Base-by-base conservation (phyloP, 1,284 basidiomycete genomes). In the Ustilago esculenta region DNA sequence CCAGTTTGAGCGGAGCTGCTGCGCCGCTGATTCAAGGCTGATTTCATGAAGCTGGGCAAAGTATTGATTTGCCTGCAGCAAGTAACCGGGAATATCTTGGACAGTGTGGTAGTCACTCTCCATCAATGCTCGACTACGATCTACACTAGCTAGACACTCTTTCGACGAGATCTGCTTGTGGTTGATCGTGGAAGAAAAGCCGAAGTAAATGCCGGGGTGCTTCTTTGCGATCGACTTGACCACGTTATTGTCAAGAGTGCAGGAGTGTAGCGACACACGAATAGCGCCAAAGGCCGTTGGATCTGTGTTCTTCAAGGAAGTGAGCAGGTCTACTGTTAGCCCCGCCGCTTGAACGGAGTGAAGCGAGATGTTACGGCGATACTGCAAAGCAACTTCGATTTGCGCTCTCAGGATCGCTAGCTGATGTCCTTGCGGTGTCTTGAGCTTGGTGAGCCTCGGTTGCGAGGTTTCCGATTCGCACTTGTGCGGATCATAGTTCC, bases 151-250 rank as follows among this genome's bases (percentile, higher is more conserved):
- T 10, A 81, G 49, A 25, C 76, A 73, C 11, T 65, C 64, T 11
- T 32, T 21, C 3, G 69, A 51, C 6, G 36, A 29, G 25, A 66
- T 65, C 48, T 76, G 75, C 24, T 74, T 71, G 27, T 39, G 42
- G 39, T 81, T 79, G 67, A 81, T 77, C 2, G 74, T 67, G 18
- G 72, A 72, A 11, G 74, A 76, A 47, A 81, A 81, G 34, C 73
- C 75, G 24, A 79, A 52, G 30, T 71, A 81, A 34, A 78, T 59
- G 42, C 79, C 78, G 5, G 59, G 32, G 32, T 81, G 70, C 42
- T 47, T 56, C 23, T 61, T 64, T 21, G 73, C 61, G 20, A 79
- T 56, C 5, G 59, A 65, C 14, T 20, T 40, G 32, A 81, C 71
- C 35, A 72, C 66, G 34, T 73, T 64, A 27, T 56, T 53, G 46